phyloP scores from a whole-genome alignment of 2,329 filamentous ascomycete species.

The Plenodomus lindquistii region DNA sequence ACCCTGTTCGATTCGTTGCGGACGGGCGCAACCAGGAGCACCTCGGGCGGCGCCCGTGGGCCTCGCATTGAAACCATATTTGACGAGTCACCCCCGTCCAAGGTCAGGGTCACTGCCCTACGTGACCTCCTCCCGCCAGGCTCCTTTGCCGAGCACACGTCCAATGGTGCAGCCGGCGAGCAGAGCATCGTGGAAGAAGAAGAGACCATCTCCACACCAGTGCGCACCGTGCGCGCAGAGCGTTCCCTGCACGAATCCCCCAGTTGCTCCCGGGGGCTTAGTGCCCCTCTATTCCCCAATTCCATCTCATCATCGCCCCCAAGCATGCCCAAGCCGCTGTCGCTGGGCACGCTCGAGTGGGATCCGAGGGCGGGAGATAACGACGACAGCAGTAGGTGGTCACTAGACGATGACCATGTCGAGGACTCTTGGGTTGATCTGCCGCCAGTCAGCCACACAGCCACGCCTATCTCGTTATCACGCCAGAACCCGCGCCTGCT shows the following conservation, averaged over 20 bases:
- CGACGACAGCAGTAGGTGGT: conserved; percentile 48
- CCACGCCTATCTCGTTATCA: conserved; percentile 37
- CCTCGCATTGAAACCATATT: conserved; percentile 78
- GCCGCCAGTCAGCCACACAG: conserved; percentile 35
- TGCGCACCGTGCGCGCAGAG: conserved; percentile 47
- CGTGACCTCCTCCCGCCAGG: conserved; percentile 55
- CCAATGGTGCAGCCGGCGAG: conserved; percentile 38
- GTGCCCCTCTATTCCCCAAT: conserved; percentile 44
- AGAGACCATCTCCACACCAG: conserved; percentile 54
- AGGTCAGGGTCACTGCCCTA: conserved; percentile 50
- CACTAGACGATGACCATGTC: conserved; percentile 45
- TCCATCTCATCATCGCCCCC: conserved; percentile 52
- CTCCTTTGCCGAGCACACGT: conserved; percentile 45
- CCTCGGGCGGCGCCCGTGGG: conserved; percentile 65
- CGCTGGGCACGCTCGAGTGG: conserved; percentile 47
- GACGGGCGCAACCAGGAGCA: conserved; percentile 69
- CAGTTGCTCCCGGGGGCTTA: conserved; percentile 31
- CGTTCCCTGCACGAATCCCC: conserved; percentile 42
- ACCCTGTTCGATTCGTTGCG: conserved; percentile 77
- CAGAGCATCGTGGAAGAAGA: conserved; percentile 57
- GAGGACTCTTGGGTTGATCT: conserved; percentile 47
- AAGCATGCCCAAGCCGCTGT: conserved; percentile 48
- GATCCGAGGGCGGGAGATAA: conserved; percentile 45
- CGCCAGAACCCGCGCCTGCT: conserved; percentile 38
- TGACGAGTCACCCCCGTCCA: conserved; percentile 68